phyloP scores from a whole-genome alignment of 2,329 filamentous ascomycete genomes.

The Sporothrix variecibatus region DNA sequence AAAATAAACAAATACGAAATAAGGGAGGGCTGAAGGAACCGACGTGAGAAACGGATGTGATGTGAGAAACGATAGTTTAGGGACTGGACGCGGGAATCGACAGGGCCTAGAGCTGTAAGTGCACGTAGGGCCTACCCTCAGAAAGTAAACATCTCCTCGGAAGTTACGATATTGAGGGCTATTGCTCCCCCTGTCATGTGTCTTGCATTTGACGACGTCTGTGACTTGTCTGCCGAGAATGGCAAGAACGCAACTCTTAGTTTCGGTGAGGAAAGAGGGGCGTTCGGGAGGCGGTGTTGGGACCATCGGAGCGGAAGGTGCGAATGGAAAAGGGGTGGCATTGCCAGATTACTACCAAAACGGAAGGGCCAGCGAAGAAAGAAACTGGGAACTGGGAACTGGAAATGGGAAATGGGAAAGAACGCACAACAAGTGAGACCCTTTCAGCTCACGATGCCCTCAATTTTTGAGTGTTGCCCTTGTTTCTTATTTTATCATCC shows the following conservation, averaged over 20 bases:
- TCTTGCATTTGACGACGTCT: background rate
- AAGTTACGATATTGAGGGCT: background rate
- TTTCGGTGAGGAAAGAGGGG: conserved; percentile 4
- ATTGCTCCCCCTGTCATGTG: background rate
- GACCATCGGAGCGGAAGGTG: background rate
- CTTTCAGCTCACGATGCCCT: background rate
- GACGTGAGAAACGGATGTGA: background rate
- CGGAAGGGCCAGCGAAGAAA: background rate
- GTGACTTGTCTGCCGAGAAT: background rate
- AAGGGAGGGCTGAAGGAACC: background rate
- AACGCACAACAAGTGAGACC: background rate
- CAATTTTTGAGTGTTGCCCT: background rate
- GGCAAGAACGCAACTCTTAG: background rate
- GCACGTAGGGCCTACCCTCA: background rate
- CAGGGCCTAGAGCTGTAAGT: too few species aligned
- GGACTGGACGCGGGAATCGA: background rate
- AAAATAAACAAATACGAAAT: background rate
- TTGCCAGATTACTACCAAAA: too few species aligned
- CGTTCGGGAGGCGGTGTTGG: background rate
- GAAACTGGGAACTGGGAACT: too few species aligned
- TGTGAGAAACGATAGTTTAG: background rate
- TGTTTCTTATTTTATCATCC: background rate
- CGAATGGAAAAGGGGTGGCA: background rate
- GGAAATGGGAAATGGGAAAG: background rate
- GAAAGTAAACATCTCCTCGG: background rate